A percentile compares a stretch with the other conserved stretches of the same genome.
Conservation (phyloP, 2,329 filamentous ascomycete species). For the Paramyrothecium sp. region DNA sequence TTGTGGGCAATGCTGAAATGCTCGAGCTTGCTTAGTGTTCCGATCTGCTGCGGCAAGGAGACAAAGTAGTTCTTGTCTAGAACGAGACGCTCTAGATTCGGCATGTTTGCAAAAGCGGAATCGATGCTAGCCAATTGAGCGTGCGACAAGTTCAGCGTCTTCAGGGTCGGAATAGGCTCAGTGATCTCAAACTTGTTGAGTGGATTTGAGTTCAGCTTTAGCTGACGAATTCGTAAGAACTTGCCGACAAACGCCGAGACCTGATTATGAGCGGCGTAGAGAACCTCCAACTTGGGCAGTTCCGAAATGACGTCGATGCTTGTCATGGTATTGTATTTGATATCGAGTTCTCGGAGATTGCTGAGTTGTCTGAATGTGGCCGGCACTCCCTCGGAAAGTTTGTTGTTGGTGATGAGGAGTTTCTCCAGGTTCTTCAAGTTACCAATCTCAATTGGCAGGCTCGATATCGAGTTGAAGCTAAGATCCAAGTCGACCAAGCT, state of each 20-base stretch:
- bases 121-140: constrained; percentile 91
- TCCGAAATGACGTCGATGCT: constrained; percentile 85
- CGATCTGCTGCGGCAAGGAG: constrained; percentile 81
- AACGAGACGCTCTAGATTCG: constrained; percentile 82
- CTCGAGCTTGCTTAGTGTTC: constrained; percentile 78
- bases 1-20: constrained; percentile 95
- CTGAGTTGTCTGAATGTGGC: constrained; percentile 68
- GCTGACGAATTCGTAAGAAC: constrained; percentile 79
- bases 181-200: constrained; percentile 90
- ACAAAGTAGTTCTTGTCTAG: constrained; percentile 96
- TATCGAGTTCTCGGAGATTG: constrained; percentile 85
- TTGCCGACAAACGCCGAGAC: constrained; percentile 86
- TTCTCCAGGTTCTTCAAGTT: constrained; percentile 78
- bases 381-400: constrained; percentile 73
- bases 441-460: constrained; percentile 75
- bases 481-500: constrained; percentile 90
- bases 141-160: constrained; percentile 84
- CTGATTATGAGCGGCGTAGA: constrained; percentile 89
- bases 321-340: constrained; percentile 87
- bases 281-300: constrained; percentile 81
- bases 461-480: constrained; percentile 89
- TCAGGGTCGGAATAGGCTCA: constrained; percentile 74
- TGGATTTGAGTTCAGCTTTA: constrained; percentile 92
- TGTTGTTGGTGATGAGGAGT: constrained; percentile 94
- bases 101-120: constrained; percentile 81